Conservation (phyloP, 1,284 basidiomycete genomes). For the Marasmius oreades region DNA sequence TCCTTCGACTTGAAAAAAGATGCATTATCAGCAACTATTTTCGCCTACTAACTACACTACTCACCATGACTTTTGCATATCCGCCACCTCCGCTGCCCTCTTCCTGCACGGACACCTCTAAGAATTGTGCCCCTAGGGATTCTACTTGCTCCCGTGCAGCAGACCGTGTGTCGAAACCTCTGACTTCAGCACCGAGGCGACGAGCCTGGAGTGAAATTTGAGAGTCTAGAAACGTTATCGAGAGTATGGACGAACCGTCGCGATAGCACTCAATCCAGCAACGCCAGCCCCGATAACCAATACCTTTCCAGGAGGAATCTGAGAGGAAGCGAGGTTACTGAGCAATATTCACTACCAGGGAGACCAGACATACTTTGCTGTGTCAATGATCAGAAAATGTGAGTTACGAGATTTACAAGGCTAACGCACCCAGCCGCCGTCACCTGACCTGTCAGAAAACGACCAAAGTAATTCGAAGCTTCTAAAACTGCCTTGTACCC, state of each 20-base stretch:
- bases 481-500: constrained; percentile 87
- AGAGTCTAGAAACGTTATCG: neutral
- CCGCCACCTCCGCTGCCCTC: constrained; percentile 78
- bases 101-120: constrained; percentile 75
- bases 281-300: constrained; percentile 85
- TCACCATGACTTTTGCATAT: constrained; percentile 65
- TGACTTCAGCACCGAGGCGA: constrained; percentile 80
- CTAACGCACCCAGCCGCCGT: constrained; percentile 75
- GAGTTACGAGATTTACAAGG: neutral
- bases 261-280: constrained; percentile 82
- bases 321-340: constrained; percentile 11
- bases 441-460: constrained; percentile 85
- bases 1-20: constrained; percentile 72
- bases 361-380: constrained; percentile 16
- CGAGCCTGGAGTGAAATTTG: constrained; percentile 48
- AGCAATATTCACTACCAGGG: neutral
- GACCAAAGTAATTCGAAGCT: constrained; percentile 82
- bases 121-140: constrained; percentile 81
- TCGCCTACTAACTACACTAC: neutral
- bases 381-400: constrained; percentile 3
- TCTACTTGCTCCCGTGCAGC: constrained; percentile 84
- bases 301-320: constrained; percentile 85
- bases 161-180: constrained; percentile 81
- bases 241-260: constrained; percentile 48
- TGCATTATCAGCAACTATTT: neutral